These are phyloP conservation scores for Geosmithia morbida DNA, from an alignment of 2,329 filamentous ascomycete species.

Conservation along the genomic window DNA sequence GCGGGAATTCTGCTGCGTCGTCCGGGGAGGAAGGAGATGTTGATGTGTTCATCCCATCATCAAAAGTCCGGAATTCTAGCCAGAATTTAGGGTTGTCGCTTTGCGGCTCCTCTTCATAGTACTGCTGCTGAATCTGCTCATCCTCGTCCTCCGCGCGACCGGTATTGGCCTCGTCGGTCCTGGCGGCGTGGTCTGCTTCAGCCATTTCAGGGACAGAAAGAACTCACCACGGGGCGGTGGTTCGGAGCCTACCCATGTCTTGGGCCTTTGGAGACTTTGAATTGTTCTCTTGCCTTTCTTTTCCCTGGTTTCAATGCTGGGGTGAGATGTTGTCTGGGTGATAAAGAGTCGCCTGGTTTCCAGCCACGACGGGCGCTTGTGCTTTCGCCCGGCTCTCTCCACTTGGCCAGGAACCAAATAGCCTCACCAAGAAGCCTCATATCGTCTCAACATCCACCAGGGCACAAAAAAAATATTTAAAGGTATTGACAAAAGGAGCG, in stretches of 20 bases:
- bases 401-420: too few relatives aligned
- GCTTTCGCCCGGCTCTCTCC: too few relatives aligned
- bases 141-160: not conserved
- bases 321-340: too few relatives aligned
- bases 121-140: not conserved
- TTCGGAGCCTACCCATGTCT: not conserved
- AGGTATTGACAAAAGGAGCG: too few relatives aligned
- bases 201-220: not conserved
- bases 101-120: constrained; percentile 7
- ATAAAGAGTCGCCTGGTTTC: too few relatives aligned
- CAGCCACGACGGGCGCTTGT: too few relatives aligned
- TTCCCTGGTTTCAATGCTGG: too few relatives aligned
- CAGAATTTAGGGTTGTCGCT: constrained; percentile 19
- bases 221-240: not conserved
- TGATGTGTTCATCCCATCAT: constrained; percentile 19
- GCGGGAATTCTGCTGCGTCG: constrained; percentile 11
- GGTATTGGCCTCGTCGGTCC: not conserved
- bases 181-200: not conserved
- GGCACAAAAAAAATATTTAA: too few relatives aligned
- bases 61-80: constrained; percentile 29
- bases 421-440: too few relatives aligned
- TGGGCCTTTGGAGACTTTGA: not conserved
- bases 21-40: not conserved
- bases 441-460: too few relatives aligned
- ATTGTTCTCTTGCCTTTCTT: not conserved